Evolutionary conservation across 257 asterid genomes (phyloP).

Genomic region (Nicotiana undulata): DNA sequence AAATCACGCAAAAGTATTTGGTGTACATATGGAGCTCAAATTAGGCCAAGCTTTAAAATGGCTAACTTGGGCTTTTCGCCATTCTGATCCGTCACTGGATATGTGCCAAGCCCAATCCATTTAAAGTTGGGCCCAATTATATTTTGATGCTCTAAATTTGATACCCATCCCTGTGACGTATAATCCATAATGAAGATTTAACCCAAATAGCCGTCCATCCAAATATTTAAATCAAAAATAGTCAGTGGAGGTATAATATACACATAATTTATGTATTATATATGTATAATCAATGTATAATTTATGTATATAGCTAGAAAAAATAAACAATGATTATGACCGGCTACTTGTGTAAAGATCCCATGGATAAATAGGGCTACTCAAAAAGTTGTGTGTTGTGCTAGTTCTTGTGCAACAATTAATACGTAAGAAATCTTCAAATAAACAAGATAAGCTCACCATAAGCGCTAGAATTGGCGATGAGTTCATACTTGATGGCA

Average conservation of each 20-base stretch:
- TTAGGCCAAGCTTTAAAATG: neutral
- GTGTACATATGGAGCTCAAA: neutral
- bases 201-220: too few relatives aligned
- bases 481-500: slow-evolving; percentile 10
- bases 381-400: neutral
- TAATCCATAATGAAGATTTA: neutral
- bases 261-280: too few relatives aligned
- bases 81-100: neutral
- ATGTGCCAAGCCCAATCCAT: neutral
- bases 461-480: neutral
- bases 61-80: neutral
- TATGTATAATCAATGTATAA: too few relatives aligned
- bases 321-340: too few relatives aligned
- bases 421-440: too few relatives aligned
- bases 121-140: neutral
- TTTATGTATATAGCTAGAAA: too few relatives aligned
- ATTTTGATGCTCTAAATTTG: neutral
- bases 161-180: neutral
- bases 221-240: too few relatives aligned
- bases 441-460: neutral
- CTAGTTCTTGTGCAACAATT: neutral
- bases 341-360: too few relatives aligned
- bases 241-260: too few relatives aligned
- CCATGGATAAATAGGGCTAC: too few relatives aligned
- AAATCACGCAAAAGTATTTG: neutral